Percentiles rank a stretch among this genome's conserved stretches.
These are phyloP conservation scores for Arthonia radiata DNA, from an alignment of 495 filamentous ascomycete species.

Conservation along the genomic window DNA sequence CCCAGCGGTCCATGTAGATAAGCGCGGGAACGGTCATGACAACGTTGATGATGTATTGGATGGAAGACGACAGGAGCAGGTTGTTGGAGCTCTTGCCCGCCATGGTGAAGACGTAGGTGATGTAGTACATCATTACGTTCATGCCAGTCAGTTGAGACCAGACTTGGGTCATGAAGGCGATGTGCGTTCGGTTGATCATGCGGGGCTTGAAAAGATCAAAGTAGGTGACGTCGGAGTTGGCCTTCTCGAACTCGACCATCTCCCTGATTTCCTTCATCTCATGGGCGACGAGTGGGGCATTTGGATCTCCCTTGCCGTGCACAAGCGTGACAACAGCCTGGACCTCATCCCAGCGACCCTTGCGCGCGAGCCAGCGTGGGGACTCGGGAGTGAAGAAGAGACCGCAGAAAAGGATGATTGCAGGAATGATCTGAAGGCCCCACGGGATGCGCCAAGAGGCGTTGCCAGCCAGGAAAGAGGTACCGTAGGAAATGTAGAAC, in stretches of 20 bases:
- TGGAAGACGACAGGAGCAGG: slow-evolving; percentile 40
- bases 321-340: slow-evolving; percentile 36
- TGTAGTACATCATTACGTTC: slow-evolving; percentile 74
- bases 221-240: slow-evolving; percentile 35
- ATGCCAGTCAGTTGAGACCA: slow-evolving; percentile 69
- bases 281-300: slow-evolving; percentile 32
- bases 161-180: slow-evolving; percentile 59
- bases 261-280: slow-evolving; percentile 48
- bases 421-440: slow-evolving; percentile 54
- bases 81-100: slow-evolving; percentile 34
- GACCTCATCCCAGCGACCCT: slow-evolving; percentile 51
- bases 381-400: slow-evolving; percentile 47
- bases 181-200: slow-evolving; percentile 52
- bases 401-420: slow-evolving; percentile 33
- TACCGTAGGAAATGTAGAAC: slow-evolving; percentile 65
- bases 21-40: slow-evolving; percentile 36
- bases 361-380: slow-evolving; percentile 50
- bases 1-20: slow-evolving; percentile 32
- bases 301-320: slow-evolving; percentile 38
- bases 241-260: slow-evolving; percentile 43
- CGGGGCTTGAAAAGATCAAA: slow-evolving; percentile 40
- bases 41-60: slow-evolving; percentile 60
- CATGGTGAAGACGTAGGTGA: slow-evolving; percentile 52
- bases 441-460: slow-evolving; percentile 48
- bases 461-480: slow-evolving; percentile 37